Evolutionary conservation across 2,329 filamentous ascomycete genomes (phyloP).

Genomic region (Apiospora arundinis): DNA sequence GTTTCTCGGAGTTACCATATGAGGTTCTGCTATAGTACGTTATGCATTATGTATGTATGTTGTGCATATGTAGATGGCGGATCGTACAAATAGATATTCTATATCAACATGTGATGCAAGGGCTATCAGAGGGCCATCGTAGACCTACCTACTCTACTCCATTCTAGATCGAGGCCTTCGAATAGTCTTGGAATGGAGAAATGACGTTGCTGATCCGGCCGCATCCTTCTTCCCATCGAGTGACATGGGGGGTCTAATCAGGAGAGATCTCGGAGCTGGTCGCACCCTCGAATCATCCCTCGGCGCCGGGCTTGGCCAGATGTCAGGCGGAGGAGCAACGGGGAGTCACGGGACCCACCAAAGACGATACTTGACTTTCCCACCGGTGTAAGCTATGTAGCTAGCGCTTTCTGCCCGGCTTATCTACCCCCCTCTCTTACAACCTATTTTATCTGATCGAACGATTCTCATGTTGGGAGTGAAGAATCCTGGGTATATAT

Average conservation of each 20-base stretch:
- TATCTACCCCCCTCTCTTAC: neutral
- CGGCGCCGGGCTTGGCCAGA: slow-evolving; percentile 2
- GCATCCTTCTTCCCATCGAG: neutral
- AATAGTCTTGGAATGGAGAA: neutral
- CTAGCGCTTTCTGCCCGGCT: neutral
- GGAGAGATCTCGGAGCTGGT: neutral
- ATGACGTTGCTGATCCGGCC: neutral
- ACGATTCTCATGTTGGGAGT: neutral
- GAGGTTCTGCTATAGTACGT: neutral
- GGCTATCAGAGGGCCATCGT: neutral
- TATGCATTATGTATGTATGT: neutral
- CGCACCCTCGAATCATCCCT: neutral
- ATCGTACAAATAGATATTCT: neutral
- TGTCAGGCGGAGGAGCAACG: slow-evolving; percentile 1
- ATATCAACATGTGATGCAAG: neutral
- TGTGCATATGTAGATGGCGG: slow-evolving; percentile 12
- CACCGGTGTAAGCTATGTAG: slow-evolving; percentile 5
- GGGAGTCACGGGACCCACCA: slow-evolving; percentile 18
- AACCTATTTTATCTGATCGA: neutral
- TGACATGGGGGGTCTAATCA: neutral
- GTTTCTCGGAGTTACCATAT: neutral
- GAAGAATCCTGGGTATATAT: neutral
- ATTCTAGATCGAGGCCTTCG: neutral
- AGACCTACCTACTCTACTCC: neutral
- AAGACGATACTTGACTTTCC: slow-evolving; percentile 4